Evolutionary conservation across 257 asterid species (phyloP).

Genomic region (Petunia secreta): DNA sequence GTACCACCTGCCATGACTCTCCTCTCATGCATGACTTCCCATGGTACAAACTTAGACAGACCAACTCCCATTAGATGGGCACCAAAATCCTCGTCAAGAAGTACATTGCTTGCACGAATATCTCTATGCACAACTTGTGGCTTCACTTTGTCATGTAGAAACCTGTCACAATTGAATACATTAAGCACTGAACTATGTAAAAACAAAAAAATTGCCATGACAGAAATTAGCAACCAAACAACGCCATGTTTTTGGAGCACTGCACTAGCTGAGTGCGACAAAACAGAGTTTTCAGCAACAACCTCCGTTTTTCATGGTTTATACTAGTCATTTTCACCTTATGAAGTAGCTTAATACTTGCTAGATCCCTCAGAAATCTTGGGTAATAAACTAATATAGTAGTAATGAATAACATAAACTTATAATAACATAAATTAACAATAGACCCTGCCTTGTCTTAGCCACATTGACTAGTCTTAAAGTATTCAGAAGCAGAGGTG

Average conservation of each 20-base stretch:
- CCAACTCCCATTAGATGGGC: constrained; percentile 99
- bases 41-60: constrained; percentile 88
- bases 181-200: background rate
- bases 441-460: background rate
- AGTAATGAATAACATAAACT: background rate
- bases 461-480: background rate
- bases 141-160: constrained; percentile 97
- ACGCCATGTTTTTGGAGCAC: background rate
- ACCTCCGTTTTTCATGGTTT: background rate
- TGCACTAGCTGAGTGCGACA: constrained; percentile 15
- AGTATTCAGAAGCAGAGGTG: background rate
- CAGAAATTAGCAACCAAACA: background rate
- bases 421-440: background rate
- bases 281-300: background rate
- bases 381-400: background rate
- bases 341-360: constrained; percentile 11
- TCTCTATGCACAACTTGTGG: constrained; percentile 98
- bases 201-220: constrained; percentile 8
- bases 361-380: background rate
- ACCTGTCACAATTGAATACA: constrained; percentile 48
- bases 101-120: constrained; percentile 90
- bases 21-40: constrained; percentile 98
- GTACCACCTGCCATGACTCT: constrained; percentile 98
- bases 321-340: constrained; percentile 4
- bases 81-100: constrained; percentile 89